These are phyloP conservation scores for Sporothrix protearum DNA, from an alignment of 2,329 filamentous ascomycete genomes.

Conservation along the genomic window DNA sequence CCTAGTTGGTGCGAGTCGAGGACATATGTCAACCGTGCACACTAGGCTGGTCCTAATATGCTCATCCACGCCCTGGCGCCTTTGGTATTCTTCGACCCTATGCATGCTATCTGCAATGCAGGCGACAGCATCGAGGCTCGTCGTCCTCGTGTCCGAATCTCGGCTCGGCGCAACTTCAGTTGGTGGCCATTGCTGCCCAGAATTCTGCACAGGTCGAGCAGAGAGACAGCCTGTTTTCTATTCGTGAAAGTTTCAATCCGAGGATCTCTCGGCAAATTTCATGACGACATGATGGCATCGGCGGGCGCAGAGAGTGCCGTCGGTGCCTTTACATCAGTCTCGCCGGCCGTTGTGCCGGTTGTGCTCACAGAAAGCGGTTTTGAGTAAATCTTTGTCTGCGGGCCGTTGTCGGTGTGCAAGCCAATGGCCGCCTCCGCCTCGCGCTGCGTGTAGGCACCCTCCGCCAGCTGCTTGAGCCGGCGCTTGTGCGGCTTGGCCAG, in stretches of 20 bases:
- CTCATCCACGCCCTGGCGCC: too few relatives aligned
- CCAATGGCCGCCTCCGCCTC: constrained; percentile 79
- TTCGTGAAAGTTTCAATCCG: background rate
- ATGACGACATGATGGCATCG: constrained; percentile 22
- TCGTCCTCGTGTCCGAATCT: background rate
- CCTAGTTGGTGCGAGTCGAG: background rate
- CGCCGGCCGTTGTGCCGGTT: constrained; percentile 5
- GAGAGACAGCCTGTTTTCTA: background rate
- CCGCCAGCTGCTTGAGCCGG: constrained; percentile 79
- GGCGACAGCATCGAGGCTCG: background rate
- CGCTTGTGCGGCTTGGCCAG: constrained; percentile 93
- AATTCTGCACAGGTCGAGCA: too few relatives aligned
- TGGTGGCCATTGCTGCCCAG: background rate
- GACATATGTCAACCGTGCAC: too few relatives aligned
- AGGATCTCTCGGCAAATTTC: background rate
- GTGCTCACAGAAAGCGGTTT: constrained; percentile 21
- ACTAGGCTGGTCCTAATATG: too few relatives aligned
- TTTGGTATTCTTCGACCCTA: background rate
- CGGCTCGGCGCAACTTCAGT: background rate
- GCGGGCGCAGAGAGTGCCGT: background rate
- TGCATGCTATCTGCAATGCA: background rate
- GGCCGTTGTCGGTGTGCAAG: constrained; percentile 26
- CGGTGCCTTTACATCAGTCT: constrained; percentile 5
- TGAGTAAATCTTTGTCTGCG: constrained; percentile 22
- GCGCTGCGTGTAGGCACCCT: constrained; percentile 82